Percentiles rank a stretch among this genome's conserved stretches.
These are phyloP conservation scores for Immersiella caudata DNA, from an alignment of 495 filamentous ascomycete genomes.

Conservation along the genomic window DNA sequence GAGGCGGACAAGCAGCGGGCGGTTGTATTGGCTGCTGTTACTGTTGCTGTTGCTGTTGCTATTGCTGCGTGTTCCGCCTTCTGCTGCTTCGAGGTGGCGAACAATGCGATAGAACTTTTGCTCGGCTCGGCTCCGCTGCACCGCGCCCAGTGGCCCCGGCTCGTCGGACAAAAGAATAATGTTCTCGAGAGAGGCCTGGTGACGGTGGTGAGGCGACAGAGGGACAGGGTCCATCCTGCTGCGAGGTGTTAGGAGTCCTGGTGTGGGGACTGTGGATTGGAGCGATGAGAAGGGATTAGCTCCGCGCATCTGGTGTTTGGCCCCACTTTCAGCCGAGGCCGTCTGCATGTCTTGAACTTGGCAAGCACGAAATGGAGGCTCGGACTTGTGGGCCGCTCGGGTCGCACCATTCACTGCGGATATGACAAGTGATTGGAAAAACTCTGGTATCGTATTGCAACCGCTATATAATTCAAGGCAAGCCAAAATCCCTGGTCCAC, in stretches of 20 bases:
- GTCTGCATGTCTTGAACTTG: not conserved
- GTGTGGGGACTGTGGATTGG: not conserved
- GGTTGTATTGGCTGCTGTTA: conserved; percentile 26
- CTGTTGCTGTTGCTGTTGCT: conserved; percentile 22
- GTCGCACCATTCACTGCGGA: not conserved
- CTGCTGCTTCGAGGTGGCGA: conserved; percentile 24
- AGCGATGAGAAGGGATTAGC: not conserved
- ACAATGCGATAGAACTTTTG: conserved; percentile 29
- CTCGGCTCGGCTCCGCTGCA: conserved; percentile 24
- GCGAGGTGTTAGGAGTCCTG: too few species aligned
- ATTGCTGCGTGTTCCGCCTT: not conserved
- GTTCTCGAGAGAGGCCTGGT: not conserved
- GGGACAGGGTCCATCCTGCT: not conserved
- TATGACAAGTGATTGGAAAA: not conserved
- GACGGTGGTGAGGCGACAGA: not conserved
- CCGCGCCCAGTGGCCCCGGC: not conserved
- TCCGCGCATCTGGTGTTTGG: not conserved
- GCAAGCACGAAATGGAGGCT: not conserved
- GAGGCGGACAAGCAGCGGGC: conserved; percentile 30
- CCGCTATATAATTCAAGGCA: not conserved
- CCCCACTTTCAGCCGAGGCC: not conserved
- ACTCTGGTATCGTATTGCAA: not conserved
- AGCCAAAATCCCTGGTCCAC: conserved; percentile 1
- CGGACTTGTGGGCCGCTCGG: not conserved
- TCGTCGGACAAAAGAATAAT: not conserved